Conservation (phyloP, 2,329 filamentous ascomycete genomes). For the Mycocentrospora acerina region DNA sequence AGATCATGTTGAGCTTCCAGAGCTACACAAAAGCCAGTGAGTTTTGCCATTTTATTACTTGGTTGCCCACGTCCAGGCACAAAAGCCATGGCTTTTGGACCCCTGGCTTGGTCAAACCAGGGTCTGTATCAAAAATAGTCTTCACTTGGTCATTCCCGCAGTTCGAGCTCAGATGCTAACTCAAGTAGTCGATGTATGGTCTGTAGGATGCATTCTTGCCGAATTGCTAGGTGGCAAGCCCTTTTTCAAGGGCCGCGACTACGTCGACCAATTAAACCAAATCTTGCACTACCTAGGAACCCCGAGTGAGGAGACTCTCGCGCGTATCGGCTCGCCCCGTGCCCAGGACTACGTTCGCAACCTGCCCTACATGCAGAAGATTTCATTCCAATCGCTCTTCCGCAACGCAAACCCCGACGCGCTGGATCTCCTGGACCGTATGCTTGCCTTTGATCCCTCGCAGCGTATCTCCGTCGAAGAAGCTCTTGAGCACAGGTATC, state of each 20-base stretch:
- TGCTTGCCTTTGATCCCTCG: constrained; percentile 96
- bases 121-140: constrained; percentile 4
- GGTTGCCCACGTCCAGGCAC: neutral
- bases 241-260: constrained; percentile 99
- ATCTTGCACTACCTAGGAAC: constrained; percentile 98
- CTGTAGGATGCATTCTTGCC: constrained; percentile 94
- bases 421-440: constrained; percentile 90
- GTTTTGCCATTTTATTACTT: constrained; percentile 49
- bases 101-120: constrained; percentile 2
- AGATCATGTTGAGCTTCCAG: constrained; percentile 99
- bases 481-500: constrained; percentile 92
- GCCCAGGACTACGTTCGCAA: constrained; percentile 99
- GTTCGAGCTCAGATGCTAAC: constrained; percentile 12
- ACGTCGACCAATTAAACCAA: constrained; percentile 99
- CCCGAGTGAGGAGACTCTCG: constrained; percentile 90
- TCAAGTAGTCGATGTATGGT: constrained; percentile 90
- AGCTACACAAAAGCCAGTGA: constrained; percentile 99
- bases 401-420: constrained; percentile 94
- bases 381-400: constrained; percentile 85
- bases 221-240: constrained; percentile 93
- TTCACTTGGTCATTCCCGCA: constrained; percentile 5
- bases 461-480: constrained; percentile 92
- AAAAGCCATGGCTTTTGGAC: constrained; percentile 3
- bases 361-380: constrained; percentile 91
- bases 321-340: constrained; percentile 89